Conservation (phyloP, 352 stramenopile genomes). For the Phytophthora pluvialis region DNA sequence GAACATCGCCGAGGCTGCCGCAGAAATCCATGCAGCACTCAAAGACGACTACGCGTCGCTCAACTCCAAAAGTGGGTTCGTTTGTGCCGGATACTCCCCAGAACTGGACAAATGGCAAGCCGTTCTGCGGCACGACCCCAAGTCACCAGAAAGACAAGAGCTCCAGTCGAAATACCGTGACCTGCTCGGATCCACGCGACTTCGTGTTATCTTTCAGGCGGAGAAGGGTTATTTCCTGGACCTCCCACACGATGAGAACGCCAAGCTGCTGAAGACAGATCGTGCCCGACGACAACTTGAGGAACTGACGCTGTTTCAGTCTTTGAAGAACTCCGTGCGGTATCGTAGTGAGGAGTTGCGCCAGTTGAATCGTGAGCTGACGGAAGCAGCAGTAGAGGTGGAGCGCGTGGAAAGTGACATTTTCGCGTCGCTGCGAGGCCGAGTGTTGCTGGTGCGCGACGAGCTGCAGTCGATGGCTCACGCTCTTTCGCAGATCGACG, state of each 20-base stretch:
- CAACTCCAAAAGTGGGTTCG: constrained; percentile 67
- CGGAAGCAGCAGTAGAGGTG: constrained; percentile 65
- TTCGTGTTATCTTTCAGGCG: constrained; percentile 63
- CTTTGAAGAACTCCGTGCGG: constrained; percentile 68
- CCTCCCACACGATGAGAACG: constrained; percentile 66
- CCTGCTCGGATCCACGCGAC: constrained; percentile 56
- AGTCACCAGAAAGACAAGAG: constrained; percentile 42
- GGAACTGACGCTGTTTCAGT: constrained; percentile 62
- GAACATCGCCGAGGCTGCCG: constrained; percentile 33
- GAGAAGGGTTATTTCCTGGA: constrained; percentile 78
- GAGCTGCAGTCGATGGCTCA: constrained; percentile 58
- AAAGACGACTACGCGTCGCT: constrained; percentile 67
- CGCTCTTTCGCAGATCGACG: constrained; percentile 63
- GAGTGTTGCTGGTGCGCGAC: constrained; percentile 38
- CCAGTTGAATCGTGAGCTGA: constrained; percentile 62
- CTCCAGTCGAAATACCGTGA: constrained; percentile 70
- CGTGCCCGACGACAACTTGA: constrained; percentile 33
- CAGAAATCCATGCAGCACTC: constrained; percentile 61
- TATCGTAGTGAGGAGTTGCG: constrained; percentile 74
- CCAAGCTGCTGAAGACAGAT: constrained; percentile 43
- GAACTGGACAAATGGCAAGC: constrained; percentile 71
- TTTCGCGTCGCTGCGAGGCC: constrained; percentile 47
- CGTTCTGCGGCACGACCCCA: constrained; percentile 52
- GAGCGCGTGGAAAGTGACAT: constrained; percentile 61
- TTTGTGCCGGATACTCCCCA: constrained; percentile 56